phyloP scores from a whole-genome alignment of 805 yeast species.

The Myxozyma neglecta region DNA sequence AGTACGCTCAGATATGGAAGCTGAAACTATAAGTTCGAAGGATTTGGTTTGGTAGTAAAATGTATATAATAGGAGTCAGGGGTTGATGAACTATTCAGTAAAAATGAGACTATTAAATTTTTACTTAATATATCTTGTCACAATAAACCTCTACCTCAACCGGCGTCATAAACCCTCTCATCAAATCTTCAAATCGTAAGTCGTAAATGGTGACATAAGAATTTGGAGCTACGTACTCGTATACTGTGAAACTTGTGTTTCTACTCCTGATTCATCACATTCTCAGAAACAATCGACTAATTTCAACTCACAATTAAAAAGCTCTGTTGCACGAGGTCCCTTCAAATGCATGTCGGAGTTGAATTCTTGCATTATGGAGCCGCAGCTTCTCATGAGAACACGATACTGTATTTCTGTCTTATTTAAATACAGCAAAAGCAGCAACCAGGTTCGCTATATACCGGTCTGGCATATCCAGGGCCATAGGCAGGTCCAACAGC shows the following conservation, averaged over 20 bases:
- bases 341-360: too few relatives aligned
- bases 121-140: background rate
- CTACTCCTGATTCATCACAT: too few relatives aligned
- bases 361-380: too few relatives aligned
- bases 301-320: too few relatives aligned
- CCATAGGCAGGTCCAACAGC: slow-evolving; percentile 9
- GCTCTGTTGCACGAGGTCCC: too few relatives aligned
- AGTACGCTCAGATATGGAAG: background rate
- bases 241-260: too few relatives aligned
- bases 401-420: background rate
- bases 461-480: slow-evolving; percentile 16
- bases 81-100: background rate
- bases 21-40: background rate
- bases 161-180: background rate
- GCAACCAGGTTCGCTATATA: slow-evolving; percentile 15
- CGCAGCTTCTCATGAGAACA: too few relatives aligned
- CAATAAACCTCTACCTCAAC: background rate
- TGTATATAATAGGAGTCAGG: background rate
- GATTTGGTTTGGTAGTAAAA: background rate
- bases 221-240: too few relatives aligned
- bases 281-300: too few relatives aligned
- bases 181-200: background rate
- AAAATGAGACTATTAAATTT: background rate
- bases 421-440: slow-evolving; percentile 24
- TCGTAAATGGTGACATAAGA: too few relatives aligned